These are phyloP conservation scores for Trametes hirsuta DNA, from an alignment of 1,284 basidiomycete genomes.

Conservation along the genomic window DNA sequence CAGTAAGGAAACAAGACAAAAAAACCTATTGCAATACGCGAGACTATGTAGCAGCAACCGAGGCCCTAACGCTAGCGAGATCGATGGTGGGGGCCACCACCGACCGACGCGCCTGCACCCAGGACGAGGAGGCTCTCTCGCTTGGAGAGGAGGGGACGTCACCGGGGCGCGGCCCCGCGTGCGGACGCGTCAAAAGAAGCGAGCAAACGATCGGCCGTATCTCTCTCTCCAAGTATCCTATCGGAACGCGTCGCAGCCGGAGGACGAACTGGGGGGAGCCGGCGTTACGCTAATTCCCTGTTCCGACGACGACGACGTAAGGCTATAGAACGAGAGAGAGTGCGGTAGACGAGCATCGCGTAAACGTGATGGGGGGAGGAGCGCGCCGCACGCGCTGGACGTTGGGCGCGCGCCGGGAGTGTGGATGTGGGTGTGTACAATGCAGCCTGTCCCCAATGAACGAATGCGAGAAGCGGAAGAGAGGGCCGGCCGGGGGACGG, in stretches of 20 bases:
- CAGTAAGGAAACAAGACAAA: not conserved
- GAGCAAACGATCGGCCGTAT: not conserved
- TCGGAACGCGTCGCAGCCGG: not conserved
- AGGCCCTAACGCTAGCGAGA: not conserved
- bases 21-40: not conserved
- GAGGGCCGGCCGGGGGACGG: conserved; percentile 7
- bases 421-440: conserved; percentile 3
- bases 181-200: conserved; percentile 4
- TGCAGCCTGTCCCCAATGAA: conserved; percentile 2
- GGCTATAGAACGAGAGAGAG: not conserved
- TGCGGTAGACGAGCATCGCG: not conserved
- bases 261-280: no score
- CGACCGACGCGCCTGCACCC: conserved; percentile 8
- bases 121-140: conserved; percentile 2
- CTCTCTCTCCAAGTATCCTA: not conserved
- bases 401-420: not conserved
- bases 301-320: not conserved
- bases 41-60: not conserved
- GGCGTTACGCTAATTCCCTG: no score
- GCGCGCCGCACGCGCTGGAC: no score
- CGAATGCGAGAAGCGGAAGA: not conserved
- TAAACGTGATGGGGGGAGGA: not conserved
- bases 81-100: not conserved
- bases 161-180: conserved; percentile 15
- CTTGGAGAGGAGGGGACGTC: not conserved